Conservation (phyloP, 78 protist genomes). For the Monosiga brevicollis region DNA sequence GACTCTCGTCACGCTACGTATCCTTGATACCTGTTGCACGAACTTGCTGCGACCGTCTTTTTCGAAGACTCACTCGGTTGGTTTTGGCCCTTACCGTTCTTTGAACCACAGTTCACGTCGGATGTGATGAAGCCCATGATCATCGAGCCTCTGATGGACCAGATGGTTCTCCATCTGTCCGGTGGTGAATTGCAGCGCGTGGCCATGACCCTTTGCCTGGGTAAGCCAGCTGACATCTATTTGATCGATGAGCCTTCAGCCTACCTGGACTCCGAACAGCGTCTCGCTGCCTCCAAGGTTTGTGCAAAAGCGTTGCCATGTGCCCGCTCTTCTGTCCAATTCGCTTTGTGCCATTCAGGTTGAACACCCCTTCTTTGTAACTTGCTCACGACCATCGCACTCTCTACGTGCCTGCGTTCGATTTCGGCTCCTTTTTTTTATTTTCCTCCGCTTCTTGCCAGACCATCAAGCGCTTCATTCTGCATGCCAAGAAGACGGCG, state of each 20-base stretch:
- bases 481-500: conserved; percentile 95
- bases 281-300: conserved; percentile 87
- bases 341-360: too few species aligned
- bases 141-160: conserved; percentile 80
- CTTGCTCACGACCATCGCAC: neutral
- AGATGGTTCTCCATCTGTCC: conserved; percentile 74
- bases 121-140: conserved; percentile 94
- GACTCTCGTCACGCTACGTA: too few species aligned
- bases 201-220: conserved; percentile 89
- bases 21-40: too few species aligned
- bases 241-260: conserved; percentile 99
- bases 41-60: too few species aligned
- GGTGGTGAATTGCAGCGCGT: conserved; percentile 99
- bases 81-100: too few species aligned
- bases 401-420: neutral
- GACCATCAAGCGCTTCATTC: conserved; percentile 89
- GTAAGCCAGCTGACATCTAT: conserved; percentile 96
- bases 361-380: too few species aligned
- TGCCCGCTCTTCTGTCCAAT: too few species aligned
- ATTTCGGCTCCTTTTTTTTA: too few species aligned
- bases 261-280: conserved; percentile 98
- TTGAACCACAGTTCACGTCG: conserved; percentile 82
- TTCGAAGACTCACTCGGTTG: too few species aligned
- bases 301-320: neutral
- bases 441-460: too few species aligned